Percentiles rank a stretch among this genome's conserved stretches.
These are phyloP conservation scores for Vaucheria bursata DNA, from an alignment of 352 stramenopile species.

Conservation along the genomic window DNA sequence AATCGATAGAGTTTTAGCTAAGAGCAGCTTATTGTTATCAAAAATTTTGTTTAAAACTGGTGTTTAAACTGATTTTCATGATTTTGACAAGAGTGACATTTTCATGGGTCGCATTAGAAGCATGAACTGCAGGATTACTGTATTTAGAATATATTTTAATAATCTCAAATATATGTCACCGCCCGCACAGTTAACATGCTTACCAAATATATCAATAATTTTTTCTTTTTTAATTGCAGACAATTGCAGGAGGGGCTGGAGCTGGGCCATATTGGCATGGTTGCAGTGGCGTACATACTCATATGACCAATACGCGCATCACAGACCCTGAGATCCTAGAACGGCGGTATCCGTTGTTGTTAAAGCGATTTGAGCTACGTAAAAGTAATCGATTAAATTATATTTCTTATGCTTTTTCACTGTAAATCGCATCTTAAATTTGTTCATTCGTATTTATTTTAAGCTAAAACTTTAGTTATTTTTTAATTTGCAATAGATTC, in stretches of 20 bases:
- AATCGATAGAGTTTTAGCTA: too few relatives aligned
- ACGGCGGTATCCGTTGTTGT: conserved; percentile 72
- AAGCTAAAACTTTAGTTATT: neutral
- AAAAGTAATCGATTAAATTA: conserved; percentile 45
- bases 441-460: neutral
- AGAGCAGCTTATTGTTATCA: too few relatives aligned
- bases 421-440: conserved; percentile 1
- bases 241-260: conserved; percentile 91
- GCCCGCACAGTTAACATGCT: too few relatives aligned
- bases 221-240: too few relatives aligned
- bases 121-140: too few relatives aligned
- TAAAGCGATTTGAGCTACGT: conserved; percentile 57
- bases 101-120: too few relatives aligned
- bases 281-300: conserved; percentile 90
- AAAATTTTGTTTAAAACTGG: too few relatives aligned
- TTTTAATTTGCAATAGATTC: conserved; percentile 54
- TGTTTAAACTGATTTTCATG: too few relatives aligned
- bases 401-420: neutral
- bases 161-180: too few relatives aligned
- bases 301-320: conserved; percentile 99
- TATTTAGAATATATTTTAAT: too few relatives aligned
- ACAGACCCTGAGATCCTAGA: conserved; percentile 99
- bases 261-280: conserved; percentile 91
- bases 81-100: too few relatives aligned
- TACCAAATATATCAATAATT: too few relatives aligned